Percentiles rank a stretch among this genome's conserved stretches.
Evolutionary conservation across 2,329 filamentous ascomycete species (phyloP).

Genomic region (Canariomyces notabilis): DNA sequence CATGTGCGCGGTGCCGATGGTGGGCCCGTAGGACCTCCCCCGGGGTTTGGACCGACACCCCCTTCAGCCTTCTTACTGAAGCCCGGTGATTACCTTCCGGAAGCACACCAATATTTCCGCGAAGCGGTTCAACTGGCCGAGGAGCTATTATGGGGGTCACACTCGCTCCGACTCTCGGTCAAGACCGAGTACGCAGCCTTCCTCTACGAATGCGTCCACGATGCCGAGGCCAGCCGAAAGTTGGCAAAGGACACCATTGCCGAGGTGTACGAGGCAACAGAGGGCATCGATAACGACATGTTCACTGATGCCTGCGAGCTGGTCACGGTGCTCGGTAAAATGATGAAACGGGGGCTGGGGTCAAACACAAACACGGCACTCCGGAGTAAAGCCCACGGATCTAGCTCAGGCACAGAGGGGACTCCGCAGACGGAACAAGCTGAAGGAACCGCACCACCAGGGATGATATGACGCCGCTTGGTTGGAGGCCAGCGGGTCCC

Average conservation of each 20-base stretch:
- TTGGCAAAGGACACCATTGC: constrained; percentile 79
- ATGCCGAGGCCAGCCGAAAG: constrained; percentile 67
- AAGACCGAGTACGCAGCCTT: constrained; percentile 93
- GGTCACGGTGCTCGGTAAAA: constrained; percentile 77
- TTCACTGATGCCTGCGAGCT: constrained; percentile 88
- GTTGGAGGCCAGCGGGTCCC: not conserved
- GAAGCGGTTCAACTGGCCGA: constrained; percentile 73
- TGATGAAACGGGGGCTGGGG: constrained; percentile 71
- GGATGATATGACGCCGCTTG: constrained; percentile 21
- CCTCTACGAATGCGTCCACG: constrained; percentile 86
- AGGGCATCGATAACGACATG: constrained; percentile 92
- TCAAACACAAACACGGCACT: constrained; percentile 32
- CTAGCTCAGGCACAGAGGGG: constrained; percentile 28
- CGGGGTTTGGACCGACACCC: constrained; percentile 47
- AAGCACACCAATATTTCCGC: constrained; percentile 75
- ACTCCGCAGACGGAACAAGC: constrained; percentile 19
- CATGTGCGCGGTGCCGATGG: constrained; percentile 50
- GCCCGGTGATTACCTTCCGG: constrained; percentile 72
- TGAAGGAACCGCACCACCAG: constrained; percentile 16
- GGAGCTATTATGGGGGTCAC: constrained; percentile 73
- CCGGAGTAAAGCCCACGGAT: constrained; percentile 31
- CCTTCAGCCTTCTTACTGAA: constrained; percentile 74
- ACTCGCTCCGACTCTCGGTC: constrained; percentile 82
- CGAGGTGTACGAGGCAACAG: constrained; percentile 84
- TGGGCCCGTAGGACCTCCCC: constrained; percentile 53